Evolutionary conservation across 164 flowering plant species (phyloP).

Genomic region (Vitis cinerea): DNA sequence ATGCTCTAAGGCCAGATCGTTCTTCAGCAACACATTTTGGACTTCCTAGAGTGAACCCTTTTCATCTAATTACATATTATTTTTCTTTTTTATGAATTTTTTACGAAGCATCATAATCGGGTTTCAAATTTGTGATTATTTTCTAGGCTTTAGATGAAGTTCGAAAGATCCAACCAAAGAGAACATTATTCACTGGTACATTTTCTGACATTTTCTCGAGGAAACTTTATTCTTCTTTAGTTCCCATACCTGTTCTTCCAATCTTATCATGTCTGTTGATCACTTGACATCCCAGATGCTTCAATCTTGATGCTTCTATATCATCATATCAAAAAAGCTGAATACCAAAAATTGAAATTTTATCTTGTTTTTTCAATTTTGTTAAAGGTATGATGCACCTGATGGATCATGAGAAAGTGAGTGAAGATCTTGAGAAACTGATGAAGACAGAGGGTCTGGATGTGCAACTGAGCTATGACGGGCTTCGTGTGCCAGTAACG

Average conservation of each 20-base stretch:
- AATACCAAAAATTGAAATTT: too few relatives aligned
- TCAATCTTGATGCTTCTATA: too few relatives aligned
- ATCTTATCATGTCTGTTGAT: too few relatives aligned
- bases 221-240: too few relatives aligned
- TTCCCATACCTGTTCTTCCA: too few relatives aligned
- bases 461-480: conserved; percentile 85
- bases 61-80: background rate
- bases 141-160: conserved; percentile 90
- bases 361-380: background rate
- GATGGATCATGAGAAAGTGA: conserved; percentile 93
- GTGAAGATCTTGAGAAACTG: conserved; percentile 51
- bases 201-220: background rate
- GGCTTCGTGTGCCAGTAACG: conserved; percentile 69
- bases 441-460: conserved; percentile 80
- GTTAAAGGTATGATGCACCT: conserved; percentile 97
- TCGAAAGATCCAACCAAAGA: conserved; percentile 75
- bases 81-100: background rate
- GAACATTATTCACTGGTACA: conserved; percentile 89
- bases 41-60: conserved; percentile 63
- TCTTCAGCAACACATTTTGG: conserved; percentile 95
- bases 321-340: too few relatives aligned
- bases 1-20: conserved; percentile 88
- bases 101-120: background rate
- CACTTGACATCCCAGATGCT: too few relatives aligned
- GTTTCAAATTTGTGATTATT: background rate